Base-by-base conservation (phyloP, 345 rosid genomes). In the Atalantia buxifolia region DNA sequence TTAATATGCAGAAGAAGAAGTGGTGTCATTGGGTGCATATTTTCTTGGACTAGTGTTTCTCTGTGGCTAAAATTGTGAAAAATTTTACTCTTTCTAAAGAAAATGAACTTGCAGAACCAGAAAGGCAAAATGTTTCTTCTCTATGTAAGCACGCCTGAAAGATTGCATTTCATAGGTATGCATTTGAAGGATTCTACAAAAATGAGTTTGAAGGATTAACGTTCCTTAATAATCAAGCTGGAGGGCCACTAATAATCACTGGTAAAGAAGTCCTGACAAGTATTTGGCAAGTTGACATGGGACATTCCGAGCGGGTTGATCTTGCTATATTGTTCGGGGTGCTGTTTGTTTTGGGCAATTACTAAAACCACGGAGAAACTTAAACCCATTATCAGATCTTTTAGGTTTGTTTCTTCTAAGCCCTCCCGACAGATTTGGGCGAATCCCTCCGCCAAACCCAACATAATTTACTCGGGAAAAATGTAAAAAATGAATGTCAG, bases 261-360 rank as follows among this genome's bases (percentile, higher is more conserved):
- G 88, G 86, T 2, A 80, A 86, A 4, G 85, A 83, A 38, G 62
- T 86, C 25, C 71, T 83, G 83, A 66, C 70, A 66, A 74, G 21
- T 3, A 4, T 62, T 53, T 82, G 85, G 85, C 77, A 86, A 31
- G 76, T 82, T 25, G 82, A 82, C 55, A 74, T 77, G 80, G 82
- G 74, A 4, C 75, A 71, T 61, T 82, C 9, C 82, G 10, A 84
- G 28, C 82, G 87, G 87, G 40, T 82, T 63, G 87, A 84, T 48
- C 38, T 82, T 45, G 79, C 59, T 5, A 71, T 84, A 27, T 65
- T 84, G 77, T 45, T 79, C 1, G 85, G 75, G 7, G 79, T 84
- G 87, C 81, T 79, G 27, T 68, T 18, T 82, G 77, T 82, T 84
- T 50, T 76, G 63, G 71, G 81, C 56, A 9, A 79, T 84, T 4